Base-by-base conservation (phyloP, 257 asterid genomes). In the Rubia yunnanensis region DNA sequence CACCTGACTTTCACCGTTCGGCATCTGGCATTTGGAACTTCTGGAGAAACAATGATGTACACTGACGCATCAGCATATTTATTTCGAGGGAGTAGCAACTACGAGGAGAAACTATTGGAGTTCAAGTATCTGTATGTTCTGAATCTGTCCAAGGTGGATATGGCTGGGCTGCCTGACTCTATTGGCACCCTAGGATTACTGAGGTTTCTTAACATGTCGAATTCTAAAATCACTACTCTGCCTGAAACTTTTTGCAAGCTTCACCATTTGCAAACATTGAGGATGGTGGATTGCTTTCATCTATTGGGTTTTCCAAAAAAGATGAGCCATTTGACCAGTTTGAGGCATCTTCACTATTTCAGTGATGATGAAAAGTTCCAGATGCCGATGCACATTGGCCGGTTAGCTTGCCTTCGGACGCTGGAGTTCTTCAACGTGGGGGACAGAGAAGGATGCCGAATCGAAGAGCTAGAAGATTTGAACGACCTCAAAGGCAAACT, bases 341-440 rank as follows among this genome's bases (percentile, higher is more conserved):
- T 79, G 70, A 61, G 83, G 24, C 83, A 78, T 41, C 64, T 78
- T 26, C 55, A 72, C 46, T 68, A 39, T 49, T 10, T 53, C 7
- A 22, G 10, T 10, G 0, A 3, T 27, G 15, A 44, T 44, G 58
- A 3, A 1, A 10, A 8, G 0, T 20, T 52, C 30, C 32, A 13
- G 22, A 22, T 20, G 66, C 81, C 78, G 38, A 64, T 49, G 15
- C 46, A 50, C 20, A 76, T 79, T 28, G 77, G 81, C 5, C 27
- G 9, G 23, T 67, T 79, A 27, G 64, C 68, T 23, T 63, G 50
- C 60, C 81, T 76, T 64, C 69, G 46, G n/a, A 64, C 69, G 5
- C 59, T 64, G 5, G 20, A 64, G 17, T 5, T 48, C 28, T 75
- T 75, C 2, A 58, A 1, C 0, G 34, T 79, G 0, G 72, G 76